Conservation (phyloP, 2,329 filamentous ascomycete genomes). For the Magnaporthales sp. region DNA sequence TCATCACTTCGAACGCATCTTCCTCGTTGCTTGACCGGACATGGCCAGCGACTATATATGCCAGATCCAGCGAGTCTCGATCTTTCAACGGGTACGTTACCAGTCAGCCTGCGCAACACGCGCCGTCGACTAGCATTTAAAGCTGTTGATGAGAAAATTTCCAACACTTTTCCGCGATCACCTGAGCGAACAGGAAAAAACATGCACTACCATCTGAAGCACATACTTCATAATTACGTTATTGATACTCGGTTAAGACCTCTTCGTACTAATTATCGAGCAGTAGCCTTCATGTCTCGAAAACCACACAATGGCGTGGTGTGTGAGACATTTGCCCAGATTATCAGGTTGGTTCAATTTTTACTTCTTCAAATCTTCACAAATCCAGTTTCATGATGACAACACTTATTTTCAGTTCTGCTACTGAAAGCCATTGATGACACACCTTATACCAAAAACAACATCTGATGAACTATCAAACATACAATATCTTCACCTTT, state of each 20-base stretch:
- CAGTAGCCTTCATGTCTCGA: not conserved
- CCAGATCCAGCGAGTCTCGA: not conserved
- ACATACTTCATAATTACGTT: constrained; percentile 5
- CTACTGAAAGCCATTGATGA: constrained; percentile 64
- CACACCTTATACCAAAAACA: constrained; percentile 57
- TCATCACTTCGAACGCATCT: not conserved
- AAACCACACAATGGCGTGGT: not conserved
- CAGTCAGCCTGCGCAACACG: not conserved
- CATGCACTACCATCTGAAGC: constrained; percentile 74
- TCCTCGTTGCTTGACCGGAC: not conserved
- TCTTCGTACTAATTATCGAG: not conserved
- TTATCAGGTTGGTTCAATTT: not conserved
- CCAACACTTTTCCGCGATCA: constrained; percentile 48
- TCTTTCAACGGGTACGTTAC: not conserved
- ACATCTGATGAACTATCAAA: constrained; percentile 14
- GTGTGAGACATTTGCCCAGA: not conserved
- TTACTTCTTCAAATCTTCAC: not conserved
- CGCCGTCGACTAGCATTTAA: not conserved
- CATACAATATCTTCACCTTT: not conserved
- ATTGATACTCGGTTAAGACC: not conserved
- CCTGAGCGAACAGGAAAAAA: constrained; percentile 50
- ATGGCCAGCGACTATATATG: not conserved
- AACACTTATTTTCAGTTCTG: constrained; percentile 60
- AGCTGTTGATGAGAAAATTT: constrained; percentile 45
- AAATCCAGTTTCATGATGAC: constrained; percentile 49